Percentiles rank a stretch among this genome's conserved stretches.
phyloP scores from a whole-genome alignment of 495 filamentous ascomycete genomes.

The Aspergillus baeticus region DNA sequence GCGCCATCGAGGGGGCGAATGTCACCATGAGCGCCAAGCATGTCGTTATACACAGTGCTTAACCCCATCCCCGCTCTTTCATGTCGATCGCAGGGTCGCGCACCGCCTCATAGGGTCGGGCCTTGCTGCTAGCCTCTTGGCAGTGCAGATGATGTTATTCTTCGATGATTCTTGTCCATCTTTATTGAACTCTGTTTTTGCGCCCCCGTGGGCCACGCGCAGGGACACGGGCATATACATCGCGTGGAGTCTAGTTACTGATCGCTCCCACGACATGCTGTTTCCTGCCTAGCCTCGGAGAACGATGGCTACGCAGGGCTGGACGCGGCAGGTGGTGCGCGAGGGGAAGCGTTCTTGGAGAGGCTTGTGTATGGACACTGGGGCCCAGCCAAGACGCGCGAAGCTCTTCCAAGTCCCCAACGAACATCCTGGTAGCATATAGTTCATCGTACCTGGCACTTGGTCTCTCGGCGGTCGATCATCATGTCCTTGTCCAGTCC shows the following conservation, averaged over 20 bases:
- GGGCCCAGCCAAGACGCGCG: neutral
- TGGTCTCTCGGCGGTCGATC: neutral
- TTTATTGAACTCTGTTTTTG: constrained; percentile 9
- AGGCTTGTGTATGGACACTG: neutral
- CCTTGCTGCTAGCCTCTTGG: neutral
- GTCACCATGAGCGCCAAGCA: constrained; percentile 8
- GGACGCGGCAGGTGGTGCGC: neutral
- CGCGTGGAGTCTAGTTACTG: neutral
- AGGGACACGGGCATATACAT: neutral
- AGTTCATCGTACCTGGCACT: neutral
- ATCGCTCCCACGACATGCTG: neutral
- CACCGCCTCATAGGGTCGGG: neutral
- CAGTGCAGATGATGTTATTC: constrained; percentile 6
- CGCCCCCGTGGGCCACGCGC: neutral
- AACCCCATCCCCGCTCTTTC: neutral
- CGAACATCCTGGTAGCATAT: neutral
- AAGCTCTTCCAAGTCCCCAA: neutral
- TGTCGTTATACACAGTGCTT: constrained; percentile 6
- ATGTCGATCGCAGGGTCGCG: neutral
- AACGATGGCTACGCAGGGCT: neutral
- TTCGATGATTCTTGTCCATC: constrained; percentile 8
- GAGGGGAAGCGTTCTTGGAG: neutral
- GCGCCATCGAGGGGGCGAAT: neutral
- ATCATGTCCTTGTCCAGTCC: neutral
- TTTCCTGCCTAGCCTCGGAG: neutral